Base-by-base conservation (phyloP, 2,329 filamentous ascomycete genomes). In the Byssoonygena ceratinophila region DNA sequence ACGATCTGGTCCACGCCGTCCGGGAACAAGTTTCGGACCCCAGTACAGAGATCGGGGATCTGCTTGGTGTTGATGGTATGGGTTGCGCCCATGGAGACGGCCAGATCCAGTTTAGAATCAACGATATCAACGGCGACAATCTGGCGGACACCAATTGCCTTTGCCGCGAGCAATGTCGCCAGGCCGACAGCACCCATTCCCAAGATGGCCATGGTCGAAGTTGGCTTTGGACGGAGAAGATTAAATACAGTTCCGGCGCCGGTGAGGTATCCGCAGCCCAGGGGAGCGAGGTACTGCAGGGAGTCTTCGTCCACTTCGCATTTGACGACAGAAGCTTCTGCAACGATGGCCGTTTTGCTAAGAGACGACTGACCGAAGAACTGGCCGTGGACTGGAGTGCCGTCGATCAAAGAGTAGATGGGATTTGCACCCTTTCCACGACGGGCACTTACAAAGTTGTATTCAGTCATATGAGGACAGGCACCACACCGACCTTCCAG, bases 91-190 rank as follows among this genome's bases (percentile, higher is more conserved):
- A 47, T 6, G 20, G 45, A 47, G 16, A 47, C 31, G 18, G 45
- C 45, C 31, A 47, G 45, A 3, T 36, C 45, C 18, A 47, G 45
- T 16, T 47, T 47, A 1, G 45, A 36, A 14, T 47, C 45, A 6
- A 47, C 45, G 9, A 47, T 47, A 18, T 47, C 45, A 11, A 47
- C 45, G 5, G 45, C 45, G 18, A 47, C n/a, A 18, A 47, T 47
- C 31, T 47, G 18, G 20, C 45, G 9, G 16, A 47, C 45, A n/a
- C 45, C 45, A 4, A 47, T 36, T 9, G 45, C 31, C 12, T 47
- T 47, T 4, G 45, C 45, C 4, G 45, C 45, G 5, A 47, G 32
- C 20, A 47, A 31, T n/a, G 45, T 18, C 12, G 45, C 45, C 20
- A 47, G 4, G 14, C 45, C 45, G 22, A 47, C 45, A 11, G 45